Conservation (phyloP, 2,329 filamentous ascomycete species). For the Penicillium sp. region DNA sequence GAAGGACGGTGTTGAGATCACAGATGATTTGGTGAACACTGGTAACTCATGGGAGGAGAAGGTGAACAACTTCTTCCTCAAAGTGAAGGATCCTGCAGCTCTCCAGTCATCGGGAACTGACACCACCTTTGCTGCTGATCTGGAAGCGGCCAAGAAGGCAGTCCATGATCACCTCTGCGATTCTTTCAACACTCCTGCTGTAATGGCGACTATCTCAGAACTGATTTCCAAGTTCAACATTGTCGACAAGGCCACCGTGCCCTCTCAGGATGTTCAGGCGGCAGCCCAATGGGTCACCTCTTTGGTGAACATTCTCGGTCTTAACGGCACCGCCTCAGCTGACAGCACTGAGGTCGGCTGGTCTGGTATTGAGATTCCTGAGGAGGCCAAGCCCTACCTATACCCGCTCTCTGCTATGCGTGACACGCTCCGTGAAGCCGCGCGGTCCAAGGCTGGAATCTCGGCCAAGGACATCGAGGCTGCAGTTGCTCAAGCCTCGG, state of each 20-base stretch:
- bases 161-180: conserved; percentile 69
- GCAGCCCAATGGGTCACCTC: conserved; percentile 77
- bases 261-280: conserved; percentile 49
- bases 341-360: conserved; percentile 56
- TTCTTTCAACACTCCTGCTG: conserved; percentile 81
- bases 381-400: conserved; percentile 59
- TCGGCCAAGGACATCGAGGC: conserved; percentile 39
- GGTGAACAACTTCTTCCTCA: conserved; percentile 69
- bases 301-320: conserved; percentile 79
- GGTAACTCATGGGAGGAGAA: conserved; percentile 78
- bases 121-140: conserved; percentile 46
- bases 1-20: conserved; percentile 90
- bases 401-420: conserved; percentile 58
- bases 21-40: conserved; percentile 72
- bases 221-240: conserved; percentile 76
- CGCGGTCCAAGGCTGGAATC: conserved; percentile 51
- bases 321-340: conserved; percentile 49
- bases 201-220: conserved; percentile 74
- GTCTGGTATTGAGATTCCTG: conserved; percentile 64
- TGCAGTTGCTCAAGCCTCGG: conserved; percentile 35
- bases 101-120: conserved; percentile 28
- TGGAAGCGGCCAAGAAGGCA: conserved; percentile 56
- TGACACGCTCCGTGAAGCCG: conserved; percentile 57
- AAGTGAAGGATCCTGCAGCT: conserved; percentile 50
- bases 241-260: conserved; percentile 47